A percentile compares a stretch with the other conserved stretches of the same genome.
Conservation (phyloP, 169 alveolate species). For the Sarcocystis neurona region DNA sequence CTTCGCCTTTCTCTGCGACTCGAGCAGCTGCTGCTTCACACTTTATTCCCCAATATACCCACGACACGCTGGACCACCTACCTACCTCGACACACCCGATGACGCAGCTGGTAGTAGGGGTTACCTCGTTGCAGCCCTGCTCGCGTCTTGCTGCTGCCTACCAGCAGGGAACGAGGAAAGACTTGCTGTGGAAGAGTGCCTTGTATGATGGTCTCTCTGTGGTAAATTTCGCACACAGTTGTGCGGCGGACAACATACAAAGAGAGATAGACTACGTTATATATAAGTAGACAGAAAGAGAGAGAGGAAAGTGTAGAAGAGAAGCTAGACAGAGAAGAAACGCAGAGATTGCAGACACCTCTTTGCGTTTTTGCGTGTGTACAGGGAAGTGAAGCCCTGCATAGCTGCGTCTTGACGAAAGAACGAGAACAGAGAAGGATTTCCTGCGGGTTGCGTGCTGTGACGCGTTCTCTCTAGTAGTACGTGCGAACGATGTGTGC, state of each 20-base stretch:
- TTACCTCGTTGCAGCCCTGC: conserved; percentile 85
- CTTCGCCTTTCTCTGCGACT: not conserved
- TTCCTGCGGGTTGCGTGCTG: conserved; percentile 89
- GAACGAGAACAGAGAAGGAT: conserved; percentile 78
- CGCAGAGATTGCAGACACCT: too few relatives aligned
- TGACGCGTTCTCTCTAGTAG: conserved; percentile 84
- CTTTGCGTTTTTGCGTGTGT: too few relatives aligned
- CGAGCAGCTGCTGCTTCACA: not conserved
- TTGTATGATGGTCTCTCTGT: conserved; percentile 91
- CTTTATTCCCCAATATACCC: conserved; percentile 80
- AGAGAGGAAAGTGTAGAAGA: too few relatives aligned
- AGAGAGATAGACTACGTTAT: too few relatives aligned
- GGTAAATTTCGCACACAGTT: too few relatives aligned
- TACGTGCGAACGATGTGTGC: too few relatives aligned
- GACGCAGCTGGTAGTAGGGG: conserved; percentile 92
- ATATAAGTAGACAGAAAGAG: conserved; percentile 76
- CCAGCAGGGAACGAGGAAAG: conserved; percentile 68
- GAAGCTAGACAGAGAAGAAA: too few relatives aligned
- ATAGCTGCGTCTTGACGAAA: too few relatives aligned
- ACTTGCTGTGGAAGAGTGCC: conserved; percentile 88
- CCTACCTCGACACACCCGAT: conserved; percentile 92
- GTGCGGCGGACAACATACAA: too few relatives aligned
- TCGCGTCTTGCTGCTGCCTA: conserved; percentile 59
- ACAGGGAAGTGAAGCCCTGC: too few relatives aligned
- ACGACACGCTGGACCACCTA: conserved; percentile 77